A percentile compares a stretch with the other conserved stretches of the same genome.
Conservation (phyloP, 2,329 filamentous ascomycete species). For the Karstenula rhodostoma region DNA sequence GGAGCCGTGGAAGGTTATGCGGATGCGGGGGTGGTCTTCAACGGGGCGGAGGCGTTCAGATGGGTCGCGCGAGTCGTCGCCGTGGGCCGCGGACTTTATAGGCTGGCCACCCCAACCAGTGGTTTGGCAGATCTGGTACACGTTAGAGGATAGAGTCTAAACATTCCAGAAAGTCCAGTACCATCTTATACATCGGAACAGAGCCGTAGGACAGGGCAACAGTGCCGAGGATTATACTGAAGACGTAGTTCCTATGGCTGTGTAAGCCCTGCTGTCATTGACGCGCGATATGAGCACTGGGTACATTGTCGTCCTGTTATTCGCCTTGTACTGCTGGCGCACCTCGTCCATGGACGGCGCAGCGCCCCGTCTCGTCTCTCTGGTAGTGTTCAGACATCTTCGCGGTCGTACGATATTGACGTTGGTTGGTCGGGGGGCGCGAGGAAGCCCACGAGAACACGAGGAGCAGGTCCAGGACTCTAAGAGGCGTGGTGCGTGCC, state of each 20-base stretch:
- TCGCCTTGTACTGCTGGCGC: slow-evolving; percentile 69
- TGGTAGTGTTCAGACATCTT: slow-evolving; percentile 45
- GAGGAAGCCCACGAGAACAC: slow-evolving; percentile 42
- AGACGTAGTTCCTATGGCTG: slow-evolving; percentile 69
- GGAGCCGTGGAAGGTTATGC: slow-evolving; percentile 94
- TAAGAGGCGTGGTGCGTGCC: slow-evolving; percentile 27
- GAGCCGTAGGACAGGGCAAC: slow-evolving; percentile 83
- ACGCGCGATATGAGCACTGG: slow-evolving; percentile 1
- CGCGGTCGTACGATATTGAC: slow-evolving; percentile 28
- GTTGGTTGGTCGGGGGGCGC: slow-evolving; percentile 27
- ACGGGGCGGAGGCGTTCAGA: slow-evolving; percentile 82
- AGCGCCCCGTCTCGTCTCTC: slow-evolving; percentile 40
- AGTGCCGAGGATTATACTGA: slow-evolving; percentile 80
- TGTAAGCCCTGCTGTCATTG: slow-evolving; percentile 12
- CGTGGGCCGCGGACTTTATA: slow-evolving; percentile 78
- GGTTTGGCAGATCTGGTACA: slow-evolving; percentile 76
- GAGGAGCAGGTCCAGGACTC: slow-evolving; percentile 49
- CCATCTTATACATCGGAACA: slow-evolving; percentile 89
- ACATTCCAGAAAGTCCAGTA: slow-evolving; percentile 47
- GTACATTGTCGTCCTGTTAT: slow-evolving; percentile 73
- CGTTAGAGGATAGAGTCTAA: background rate
- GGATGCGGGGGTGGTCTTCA: slow-evolving; percentile 80
- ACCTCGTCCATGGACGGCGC: slow-evolving; percentile 70
- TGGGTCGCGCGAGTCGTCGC: slow-evolving; percentile 67
- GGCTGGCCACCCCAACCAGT: slow-evolving; percentile 94